Conservation (phyloP, 2,329 filamentous ascomycete species). For the Hymenoscyphus linearis region DNA sequence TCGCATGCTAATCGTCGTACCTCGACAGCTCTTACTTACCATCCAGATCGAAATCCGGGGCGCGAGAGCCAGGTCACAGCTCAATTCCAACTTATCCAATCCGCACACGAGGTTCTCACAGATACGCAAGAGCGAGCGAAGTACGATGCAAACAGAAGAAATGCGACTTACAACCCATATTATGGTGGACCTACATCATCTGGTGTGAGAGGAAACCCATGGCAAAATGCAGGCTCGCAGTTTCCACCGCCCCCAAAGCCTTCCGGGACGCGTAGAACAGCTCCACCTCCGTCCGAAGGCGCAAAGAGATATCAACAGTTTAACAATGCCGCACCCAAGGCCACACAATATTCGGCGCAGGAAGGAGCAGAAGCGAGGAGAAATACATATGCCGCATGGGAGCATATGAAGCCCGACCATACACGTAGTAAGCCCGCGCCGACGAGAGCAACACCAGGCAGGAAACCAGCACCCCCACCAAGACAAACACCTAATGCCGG, state of each 20-base stretch:
- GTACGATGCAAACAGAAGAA: constrained; percentile 29
- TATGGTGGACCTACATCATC: constrained; percentile 18
- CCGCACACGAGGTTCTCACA: constrained; percentile 62
- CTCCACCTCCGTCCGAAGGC: constrained; percentile 28
- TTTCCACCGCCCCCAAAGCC: constrained; percentile 31
- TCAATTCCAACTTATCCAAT: constrained; percentile 67
- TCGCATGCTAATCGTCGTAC: constrained; percentile 12
- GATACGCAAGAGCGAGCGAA: constrained; percentile 29
- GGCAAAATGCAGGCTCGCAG: constrained; percentile 27
- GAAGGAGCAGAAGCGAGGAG: constrained; percentile 29
- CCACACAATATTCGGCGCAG: constrained; percentile 25
- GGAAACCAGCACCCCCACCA: constrained; percentile 20
- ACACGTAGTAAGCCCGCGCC: constrained; percentile 11
- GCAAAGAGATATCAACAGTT: constrained; percentile 30
- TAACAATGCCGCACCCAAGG: constrained; percentile 18
- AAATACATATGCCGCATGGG: constrained; percentile 31
- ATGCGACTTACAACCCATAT: constrained; percentile 13
- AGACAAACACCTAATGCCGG: constrained; percentile 23
- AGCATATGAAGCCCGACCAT: constrained; percentile 24
- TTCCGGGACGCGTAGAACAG: constrained; percentile 17
- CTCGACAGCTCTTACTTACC: constrained; percentile 55
- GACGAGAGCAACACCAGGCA: constrained; percentile 10
- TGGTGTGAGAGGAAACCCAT: constrained; percentile 31
- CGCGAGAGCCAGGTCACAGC: constrained; percentile 59
- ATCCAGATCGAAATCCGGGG: constrained; percentile 67